Conservation (phyloP, 208 protist species). For the Crithidia mellificae region DNA sequence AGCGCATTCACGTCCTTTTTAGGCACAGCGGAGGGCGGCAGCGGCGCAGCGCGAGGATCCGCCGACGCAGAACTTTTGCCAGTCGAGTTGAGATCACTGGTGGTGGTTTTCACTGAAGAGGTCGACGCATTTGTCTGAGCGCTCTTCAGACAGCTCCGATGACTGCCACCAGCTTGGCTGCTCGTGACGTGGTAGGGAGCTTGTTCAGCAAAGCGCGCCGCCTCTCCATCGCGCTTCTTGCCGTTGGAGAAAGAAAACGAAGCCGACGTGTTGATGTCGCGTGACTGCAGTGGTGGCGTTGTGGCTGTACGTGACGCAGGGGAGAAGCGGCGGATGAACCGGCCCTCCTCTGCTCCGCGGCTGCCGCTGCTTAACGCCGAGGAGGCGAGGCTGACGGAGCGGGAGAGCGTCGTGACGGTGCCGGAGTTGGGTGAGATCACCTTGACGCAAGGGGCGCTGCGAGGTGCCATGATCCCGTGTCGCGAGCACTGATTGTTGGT, state of each 20-base stretch:
- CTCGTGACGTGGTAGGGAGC: no score
- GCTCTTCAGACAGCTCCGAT: no score
- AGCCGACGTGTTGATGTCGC: constrained; percentile 15
- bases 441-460: constrained; percentile 38
- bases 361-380: constrained; percentile 15
- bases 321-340: not conserved
- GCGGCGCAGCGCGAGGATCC: no score
- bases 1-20: not conserved
- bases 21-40: not conserved
- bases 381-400: constrained; percentile 41
- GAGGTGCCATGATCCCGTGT: constrained; percentile 30
- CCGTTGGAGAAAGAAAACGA: not conserved
- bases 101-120: no score
- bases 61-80: not conserved
- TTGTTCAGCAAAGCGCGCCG: no score
- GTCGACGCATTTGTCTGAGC: no score
- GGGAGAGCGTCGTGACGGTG: constrained; percentile 33
- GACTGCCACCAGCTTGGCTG: no score
- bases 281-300: constrained; percentile 10
- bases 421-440: constrained; percentile 59
- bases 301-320: not conserved
- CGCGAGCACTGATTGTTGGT: not conserved
- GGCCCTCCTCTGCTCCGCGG: not conserved
- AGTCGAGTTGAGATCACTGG: no score
- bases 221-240: no score